Conservation (phyloP, 2,329 filamentous ascomycete species). For the Cryphonectria japonica region DNA sequence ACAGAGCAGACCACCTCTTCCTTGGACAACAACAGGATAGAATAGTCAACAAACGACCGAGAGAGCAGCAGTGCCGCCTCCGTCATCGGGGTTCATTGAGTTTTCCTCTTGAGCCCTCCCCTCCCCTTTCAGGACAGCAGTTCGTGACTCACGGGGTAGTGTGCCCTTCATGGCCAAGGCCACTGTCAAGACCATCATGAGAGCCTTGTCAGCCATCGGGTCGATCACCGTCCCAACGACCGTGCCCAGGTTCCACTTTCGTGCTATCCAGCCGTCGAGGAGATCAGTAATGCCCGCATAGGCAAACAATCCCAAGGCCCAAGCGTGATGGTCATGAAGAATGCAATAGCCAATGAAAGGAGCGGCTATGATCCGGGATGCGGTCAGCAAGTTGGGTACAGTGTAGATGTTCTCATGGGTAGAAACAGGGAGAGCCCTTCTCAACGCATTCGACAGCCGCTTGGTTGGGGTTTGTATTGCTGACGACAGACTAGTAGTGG, state of each 20-base stretch:
- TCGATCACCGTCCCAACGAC: constrained; percentile 95
- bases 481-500: constrained; percentile 20
- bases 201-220: constrained; percentile 93
- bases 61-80: background rate
- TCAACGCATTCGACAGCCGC: constrained; percentile 24
- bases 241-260: constrained; percentile 84
- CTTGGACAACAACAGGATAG: background rate
- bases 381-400: constrained; percentile 90
- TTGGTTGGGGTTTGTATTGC: constrained; percentile 4
- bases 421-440: constrained; percentile 31
- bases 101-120: background rate
- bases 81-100: background rate
- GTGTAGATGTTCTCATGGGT: constrained; percentile 93
- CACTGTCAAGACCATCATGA: constrained; percentile 93
- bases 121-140: background rate
- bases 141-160: constrained; percentile 68
- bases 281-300: constrained; percentile 92
- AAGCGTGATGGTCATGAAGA: constrained; percentile 77
- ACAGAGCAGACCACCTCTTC: background rate
- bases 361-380: constrained; percentile 80
- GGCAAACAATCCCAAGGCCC: constrained; percentile 82
- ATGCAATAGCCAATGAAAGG: constrained; percentile 89
- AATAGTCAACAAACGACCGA: constrained; percentile 14
- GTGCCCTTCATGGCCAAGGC: constrained; percentile 82
- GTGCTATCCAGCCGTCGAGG: constrained; percentile 91